phyloP scores from a whole-genome alignment of 2,329 filamentous ascomycete genomes.

The Phaeomoniella chlamydospora region DNA sequence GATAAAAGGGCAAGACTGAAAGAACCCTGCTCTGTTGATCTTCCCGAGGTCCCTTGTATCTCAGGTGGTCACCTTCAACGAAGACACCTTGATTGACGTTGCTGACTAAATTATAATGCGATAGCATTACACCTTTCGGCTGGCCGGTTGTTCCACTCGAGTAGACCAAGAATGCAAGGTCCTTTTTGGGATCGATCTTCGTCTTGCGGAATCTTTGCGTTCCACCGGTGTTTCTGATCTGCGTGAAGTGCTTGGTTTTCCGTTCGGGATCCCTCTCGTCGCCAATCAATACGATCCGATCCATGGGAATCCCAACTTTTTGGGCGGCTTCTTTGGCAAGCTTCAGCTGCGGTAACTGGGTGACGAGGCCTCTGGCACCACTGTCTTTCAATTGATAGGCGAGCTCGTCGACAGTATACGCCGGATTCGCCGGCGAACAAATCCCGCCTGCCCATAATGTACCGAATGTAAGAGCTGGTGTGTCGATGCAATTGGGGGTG shows the following conservation, averaged over 20 bases:
- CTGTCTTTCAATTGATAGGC: constrained; percentile 72
- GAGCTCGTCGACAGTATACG: constrained; percentile 72
- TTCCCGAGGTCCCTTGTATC: constrained; percentile 41
- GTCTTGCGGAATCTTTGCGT: constrained; percentile 43
- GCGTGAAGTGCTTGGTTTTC: constrained; percentile 56
- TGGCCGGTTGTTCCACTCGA: constrained; percentile 80
- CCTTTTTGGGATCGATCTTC: constrained; percentile 51
- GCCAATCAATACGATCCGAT: constrained; percentile 64
- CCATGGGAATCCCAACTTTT: constrained; percentile 53
- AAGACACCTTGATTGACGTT: constrained; percentile 47
- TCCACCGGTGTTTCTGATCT: constrained; percentile 49
- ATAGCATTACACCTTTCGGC: constrained; percentile 82
- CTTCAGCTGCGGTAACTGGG: constrained; percentile 52
- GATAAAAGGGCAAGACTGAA: constrained; percentile 76
- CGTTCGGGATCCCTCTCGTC: constrained; percentile 46
- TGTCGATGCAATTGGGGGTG: constrained; percentile 77
- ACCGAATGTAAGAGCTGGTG: constrained; percentile 62
- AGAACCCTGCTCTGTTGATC: constrained; percentile 58
- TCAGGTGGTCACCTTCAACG: constrained; percentile 41
- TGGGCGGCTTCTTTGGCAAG: constrained; percentile 53
- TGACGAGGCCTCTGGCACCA: constrained; percentile 59
- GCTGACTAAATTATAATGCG: constrained; percentile 67
- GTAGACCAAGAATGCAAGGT: constrained; percentile 76
- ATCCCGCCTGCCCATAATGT: constrained; percentile 71
- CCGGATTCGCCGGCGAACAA: constrained; percentile 74